Conservation (phyloP, 192 early-diverging fungal species). For the Linderina pennispora region DNA sequence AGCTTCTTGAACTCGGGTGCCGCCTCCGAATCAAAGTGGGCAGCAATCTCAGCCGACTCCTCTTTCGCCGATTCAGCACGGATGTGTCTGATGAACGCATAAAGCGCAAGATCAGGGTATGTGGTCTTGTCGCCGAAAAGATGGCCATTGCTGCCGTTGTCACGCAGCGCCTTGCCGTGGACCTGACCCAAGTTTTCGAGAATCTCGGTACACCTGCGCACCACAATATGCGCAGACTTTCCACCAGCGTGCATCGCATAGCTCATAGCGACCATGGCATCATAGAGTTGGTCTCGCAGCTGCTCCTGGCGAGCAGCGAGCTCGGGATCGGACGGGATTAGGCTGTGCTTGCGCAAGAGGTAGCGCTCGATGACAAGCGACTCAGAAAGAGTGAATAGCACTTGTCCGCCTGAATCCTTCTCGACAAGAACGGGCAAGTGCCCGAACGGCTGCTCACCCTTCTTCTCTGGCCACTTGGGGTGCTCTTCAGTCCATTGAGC, state of each 20-base stretch:
- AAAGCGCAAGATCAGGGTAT: constrained; percentile 19
- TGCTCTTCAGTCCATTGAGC: constrained; percentile 5
- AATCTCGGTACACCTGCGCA: not conserved
- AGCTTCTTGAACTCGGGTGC: too few species aligned
- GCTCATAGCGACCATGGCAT: not conserved
- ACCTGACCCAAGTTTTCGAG: constrained; percentile 6
- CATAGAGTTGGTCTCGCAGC: not conserved
- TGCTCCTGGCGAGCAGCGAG: constrained; percentile 4
- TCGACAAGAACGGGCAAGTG: constrained; percentile 33
- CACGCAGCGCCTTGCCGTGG: constrained; percentile 16
- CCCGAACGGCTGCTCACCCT: constrained; percentile 22
- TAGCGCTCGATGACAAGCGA: constrained; percentile 31
- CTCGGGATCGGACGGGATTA: constrained; percentile 1
- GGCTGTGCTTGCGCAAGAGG: constrained; percentile 23
- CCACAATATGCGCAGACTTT: constrained; percentile 2
- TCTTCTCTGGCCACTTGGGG: constrained; percentile 18
- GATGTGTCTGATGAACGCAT: too few species aligned
- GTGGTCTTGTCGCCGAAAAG: constrained; percentile 26
- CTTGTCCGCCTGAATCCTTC: constrained; percentile 6
- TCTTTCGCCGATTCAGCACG: too few species aligned
- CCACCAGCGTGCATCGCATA: not conserved
- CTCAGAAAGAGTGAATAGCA: constrained; percentile 13
- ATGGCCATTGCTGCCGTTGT: constrained; percentile 42
- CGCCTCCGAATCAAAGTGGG: too few species aligned
- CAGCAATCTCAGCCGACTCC: too few species aligned